These are phyloP conservation scores for Chlorella sp. DNA, from an alignment of 139 green algal species.

Conservation along the genomic window DNA sequence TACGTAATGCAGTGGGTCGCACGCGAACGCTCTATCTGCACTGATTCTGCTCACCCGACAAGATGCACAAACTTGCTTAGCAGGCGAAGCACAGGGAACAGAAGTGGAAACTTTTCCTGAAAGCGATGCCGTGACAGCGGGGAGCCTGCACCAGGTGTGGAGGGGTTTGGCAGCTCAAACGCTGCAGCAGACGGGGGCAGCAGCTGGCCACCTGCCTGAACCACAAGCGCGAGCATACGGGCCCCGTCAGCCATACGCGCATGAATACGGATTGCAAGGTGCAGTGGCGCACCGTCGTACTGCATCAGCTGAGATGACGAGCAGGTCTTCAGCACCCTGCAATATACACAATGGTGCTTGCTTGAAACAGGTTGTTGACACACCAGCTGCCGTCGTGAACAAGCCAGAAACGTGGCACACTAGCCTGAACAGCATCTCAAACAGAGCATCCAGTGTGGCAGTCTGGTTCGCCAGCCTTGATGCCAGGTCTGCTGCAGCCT, in stretches of 20 bases:
- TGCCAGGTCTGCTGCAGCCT: conserved; percentile 30
- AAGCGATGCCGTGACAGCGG: neutral
- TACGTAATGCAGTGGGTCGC: neutral
- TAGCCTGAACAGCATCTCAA: conserved; percentile 77
- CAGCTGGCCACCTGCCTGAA: too few species aligned
- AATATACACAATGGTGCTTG: neutral
- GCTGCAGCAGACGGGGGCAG: too few species aligned
- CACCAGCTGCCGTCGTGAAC: too few species aligned
- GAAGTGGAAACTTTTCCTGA: neutral
- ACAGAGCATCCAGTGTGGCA: conserved; percentile 74
- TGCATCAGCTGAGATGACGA: conserved; percentile 36
- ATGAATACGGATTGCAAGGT: too few species aligned
- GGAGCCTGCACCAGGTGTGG: neutral
- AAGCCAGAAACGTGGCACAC: too few species aligned
- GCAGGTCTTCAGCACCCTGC: conserved; percentile 71
- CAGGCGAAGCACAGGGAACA: neutral
- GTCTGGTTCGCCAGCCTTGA: conserved; percentile 27
- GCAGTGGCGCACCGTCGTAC: neutral
- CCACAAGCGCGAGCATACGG: too few species aligned
- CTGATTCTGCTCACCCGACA: neutral
- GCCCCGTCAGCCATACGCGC: too few species aligned
- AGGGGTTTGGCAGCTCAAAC: too few species aligned
- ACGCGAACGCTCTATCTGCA: neutral
- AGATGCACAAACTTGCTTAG: neutral
- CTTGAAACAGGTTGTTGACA: too few species aligned